These are phyloP conservation scores for Skeletonema tropicum DNA, from an alignment of 108 stramenopile genomes.

Conservation along the genomic window DNA sequence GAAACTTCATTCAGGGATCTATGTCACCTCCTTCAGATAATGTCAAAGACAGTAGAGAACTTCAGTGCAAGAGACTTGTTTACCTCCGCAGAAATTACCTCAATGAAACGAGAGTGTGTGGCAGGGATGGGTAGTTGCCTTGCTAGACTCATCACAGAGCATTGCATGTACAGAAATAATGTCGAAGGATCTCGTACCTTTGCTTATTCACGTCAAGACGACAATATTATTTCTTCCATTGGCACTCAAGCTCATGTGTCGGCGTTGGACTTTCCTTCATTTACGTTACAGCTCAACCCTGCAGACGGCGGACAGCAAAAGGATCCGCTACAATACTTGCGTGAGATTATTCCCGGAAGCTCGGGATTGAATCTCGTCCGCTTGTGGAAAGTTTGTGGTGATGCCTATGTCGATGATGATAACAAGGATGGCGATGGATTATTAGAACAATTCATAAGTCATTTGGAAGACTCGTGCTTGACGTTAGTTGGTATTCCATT, in stretches of 20 bases:
- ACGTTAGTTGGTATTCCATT: constrained; percentile 38
- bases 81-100: background rate
- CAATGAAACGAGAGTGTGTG: constrained; percentile 30
- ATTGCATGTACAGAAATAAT: constrained; percentile 37
- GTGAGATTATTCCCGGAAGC: constrained; percentile 16
- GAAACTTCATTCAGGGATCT: constrained; percentile 29
- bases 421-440: background rate
- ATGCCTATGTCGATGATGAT: background rate
- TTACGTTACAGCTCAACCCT: constrained; percentile 17
- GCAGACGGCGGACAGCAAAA: constrained; percentile 13
- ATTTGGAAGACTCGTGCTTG: constrained; percentile 22
- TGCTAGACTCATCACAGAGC: constrained; percentile 33
- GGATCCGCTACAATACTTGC: constrained; percentile 19
- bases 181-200: constrained; percentile 11
- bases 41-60: constrained; percentile 28
- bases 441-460: constrained; percentile 26
- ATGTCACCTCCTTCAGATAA: constrained; percentile 37
- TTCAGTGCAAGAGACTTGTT: constrained; percentile 1
- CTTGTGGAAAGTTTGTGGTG: constrained; percentile 19
- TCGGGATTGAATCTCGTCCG: constrained; percentile 16
- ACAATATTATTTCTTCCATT: background rate
- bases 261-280: constrained; percentile 27
- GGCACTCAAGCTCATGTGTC: constrained; percentile 10
- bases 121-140: constrained; percentile 31
- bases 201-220: constrained; percentile 5